Conservation (phyloP, 768 basidiomycete genomes). For the Naganishia onofrii region DNA sequence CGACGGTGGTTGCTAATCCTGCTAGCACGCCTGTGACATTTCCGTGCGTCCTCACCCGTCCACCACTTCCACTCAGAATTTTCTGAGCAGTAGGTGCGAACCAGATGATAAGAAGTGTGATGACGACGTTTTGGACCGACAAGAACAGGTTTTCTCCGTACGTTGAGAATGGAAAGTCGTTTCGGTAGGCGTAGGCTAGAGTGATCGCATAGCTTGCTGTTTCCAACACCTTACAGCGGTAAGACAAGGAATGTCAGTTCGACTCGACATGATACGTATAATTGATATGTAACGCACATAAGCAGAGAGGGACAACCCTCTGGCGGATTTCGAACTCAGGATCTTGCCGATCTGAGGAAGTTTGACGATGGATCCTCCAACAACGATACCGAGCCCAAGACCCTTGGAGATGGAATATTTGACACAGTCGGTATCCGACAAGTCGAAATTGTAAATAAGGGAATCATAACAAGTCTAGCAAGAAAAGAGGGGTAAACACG, state of each 20-base stretch:
- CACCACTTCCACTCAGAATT: slow-evolving; percentile 21
- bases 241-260: neutral
- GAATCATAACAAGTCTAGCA: slow-evolving; percentile 81
- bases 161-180: slow-evolving; percentile 88
- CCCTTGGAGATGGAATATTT: slow-evolving; percentile 91
- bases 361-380: slow-evolving; percentile 90
- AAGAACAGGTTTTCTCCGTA: slow-evolving; percentile 98
- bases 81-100: slow-evolving; percentile 51
- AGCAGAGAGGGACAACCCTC: slow-evolving; percentile 80
- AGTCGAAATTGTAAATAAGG: slow-evolving; percentile 78
- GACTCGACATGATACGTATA: too few relatives aligned
- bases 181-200: slow-evolving; percentile 77
- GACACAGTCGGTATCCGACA: slow-evolving; percentile 74
- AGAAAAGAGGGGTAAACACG: slow-evolving; percentile 22
- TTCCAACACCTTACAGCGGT: slow-evolving; percentile 60
- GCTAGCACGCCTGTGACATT: slow-evolving; percentile 38
- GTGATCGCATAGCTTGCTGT: slow-evolving; percentile 87
- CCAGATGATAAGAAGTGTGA: slow-evolving; percentile 79
- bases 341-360: slow-evolving; percentile 73
- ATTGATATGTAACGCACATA: slow-evolving; percentile 57
- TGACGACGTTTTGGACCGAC: slow-evolving; percentile 78
- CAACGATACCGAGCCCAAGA: slow-evolving; percentile 84
- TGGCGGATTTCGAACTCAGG: slow-evolving; percentile 60
- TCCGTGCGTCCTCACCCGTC: slow-evolving; percentile 28
- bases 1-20: slow-evolving; percentile 35